Percentiles rank a stretch among this genome's conserved stretches.
phyloP scores from a whole-genome alignment of 1,284 basidiomycete species.

The Papiliotrema flavescens region DNA sequence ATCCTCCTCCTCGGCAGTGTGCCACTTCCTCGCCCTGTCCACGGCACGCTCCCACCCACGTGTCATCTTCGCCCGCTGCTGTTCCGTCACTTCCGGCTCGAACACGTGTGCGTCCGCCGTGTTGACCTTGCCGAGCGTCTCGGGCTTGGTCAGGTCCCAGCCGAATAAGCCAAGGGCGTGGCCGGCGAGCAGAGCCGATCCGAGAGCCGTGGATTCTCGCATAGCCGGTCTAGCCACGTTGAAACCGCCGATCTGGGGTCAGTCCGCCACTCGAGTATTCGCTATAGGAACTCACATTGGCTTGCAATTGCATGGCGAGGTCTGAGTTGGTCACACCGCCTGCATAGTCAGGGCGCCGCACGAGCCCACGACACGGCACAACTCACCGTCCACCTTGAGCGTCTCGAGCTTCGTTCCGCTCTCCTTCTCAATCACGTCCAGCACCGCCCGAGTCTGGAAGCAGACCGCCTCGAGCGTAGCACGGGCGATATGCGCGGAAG shows the following conservation, averaged over 20 bases:
- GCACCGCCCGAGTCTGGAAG: conserved; percentile 80
- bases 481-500: conserved; percentile 86
- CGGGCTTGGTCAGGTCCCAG: conserved; percentile 85
- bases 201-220: conserved; percentile 94
- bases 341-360: background rate
- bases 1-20: conserved; percentile 34
- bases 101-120: conserved; percentile 76
- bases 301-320: conserved; percentile 84
- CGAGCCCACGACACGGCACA: background rate
- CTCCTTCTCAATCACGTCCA: conserved; percentile 87
- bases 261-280: no score
- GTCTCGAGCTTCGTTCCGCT: conserved; percentile 66
- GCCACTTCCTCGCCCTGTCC: conserved; percentile 72
- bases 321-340: conserved; percentile 78
- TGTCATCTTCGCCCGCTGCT: conserved; percentile 63
- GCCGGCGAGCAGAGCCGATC: conserved; percentile 93
- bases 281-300: conserved; percentile 66
- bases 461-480: conserved; percentile 83
- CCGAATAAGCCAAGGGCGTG: conserved; percentile 83
- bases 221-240: conserved; percentile 88
- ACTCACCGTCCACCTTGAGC: conserved; percentile 70
- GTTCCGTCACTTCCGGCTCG: conserved; percentile 57
- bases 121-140: conserved; percentile 85
- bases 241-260: conserved; percentile 71
- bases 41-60: conserved; percentile 80